Evolutionary conservation across 1,139 yeast species (phyloP).

Genomic region (Pichia sp.): DNA sequence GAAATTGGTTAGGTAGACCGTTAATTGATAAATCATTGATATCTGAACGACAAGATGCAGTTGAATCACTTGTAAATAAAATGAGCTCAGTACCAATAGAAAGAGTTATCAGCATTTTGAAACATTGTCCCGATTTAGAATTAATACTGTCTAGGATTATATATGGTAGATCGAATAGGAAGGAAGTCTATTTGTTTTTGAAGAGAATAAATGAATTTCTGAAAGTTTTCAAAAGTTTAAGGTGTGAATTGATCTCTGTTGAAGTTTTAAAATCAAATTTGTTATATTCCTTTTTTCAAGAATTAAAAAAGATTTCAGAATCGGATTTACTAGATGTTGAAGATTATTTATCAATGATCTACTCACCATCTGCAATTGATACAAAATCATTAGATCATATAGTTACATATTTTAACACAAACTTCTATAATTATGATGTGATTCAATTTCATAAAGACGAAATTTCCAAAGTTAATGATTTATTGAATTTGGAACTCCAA

Average conservation of each 20-base stretch:
- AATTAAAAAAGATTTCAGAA: conserved; percentile 7
- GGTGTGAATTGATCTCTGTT: conserved; percentile 11
- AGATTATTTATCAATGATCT: conserved; percentile 46
- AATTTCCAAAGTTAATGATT: conserved; percentile 36
- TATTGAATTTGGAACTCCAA: conserved; percentile 46
- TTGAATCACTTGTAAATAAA: conserved; percentile 43
- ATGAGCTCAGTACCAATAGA: conserved; percentile 39
- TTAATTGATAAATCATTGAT: conserved; percentile 48
- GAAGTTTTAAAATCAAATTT: conserved; percentile 17
- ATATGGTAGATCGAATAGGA: conserved; percentile 57
- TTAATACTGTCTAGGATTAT: conserved; percentile 60
- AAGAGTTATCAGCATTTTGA: conserved; percentile 40
- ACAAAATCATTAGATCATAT: conserved; percentile 41
- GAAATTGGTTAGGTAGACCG: conserved; percentile 73
- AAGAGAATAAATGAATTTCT: conserved; percentile 41
- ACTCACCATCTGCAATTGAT: conserved; percentile 49
- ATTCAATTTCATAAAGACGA: conserved; percentile 37
- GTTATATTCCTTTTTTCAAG: conserved; percentile 11
- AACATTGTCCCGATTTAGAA: conserved; percentile 58
- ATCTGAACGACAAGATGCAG: conserved; percentile 54
- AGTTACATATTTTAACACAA: conserved; percentile 47
- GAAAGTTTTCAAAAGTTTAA: conserved; percentile 26
- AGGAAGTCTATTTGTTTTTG: conserved; percentile 59
- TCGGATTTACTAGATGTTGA: conserved; percentile 22
- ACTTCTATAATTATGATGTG: conserved; percentile 33